A percentile compares a stretch with the other conserved stretches of the same genome.
phyloP scores from a whole-genome alignment of 1,139 yeast species.

The Debaryomyces fabryi region DNA sequence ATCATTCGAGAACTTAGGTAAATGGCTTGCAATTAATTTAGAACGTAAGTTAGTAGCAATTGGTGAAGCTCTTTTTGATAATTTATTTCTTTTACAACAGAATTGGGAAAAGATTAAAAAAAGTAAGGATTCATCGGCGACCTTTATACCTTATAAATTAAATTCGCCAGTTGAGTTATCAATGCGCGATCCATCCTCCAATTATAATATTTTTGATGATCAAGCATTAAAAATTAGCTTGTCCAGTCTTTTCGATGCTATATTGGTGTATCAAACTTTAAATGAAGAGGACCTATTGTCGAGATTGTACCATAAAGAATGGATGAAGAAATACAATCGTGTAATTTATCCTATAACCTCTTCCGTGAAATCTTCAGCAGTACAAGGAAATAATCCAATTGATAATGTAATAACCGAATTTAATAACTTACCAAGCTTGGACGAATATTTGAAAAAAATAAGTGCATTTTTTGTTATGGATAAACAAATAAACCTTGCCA shows the following conservation, averaged over 20 bases:
- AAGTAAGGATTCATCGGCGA: conserved; percentile 28
- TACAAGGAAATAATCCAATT: conserved; percentile 6
- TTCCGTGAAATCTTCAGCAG: conserved; percentile 24
- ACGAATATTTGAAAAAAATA: conserved; percentile 61
- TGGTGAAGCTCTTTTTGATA: conserved; percentile 61
- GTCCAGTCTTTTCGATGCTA: conserved; percentile 77
- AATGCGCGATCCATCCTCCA: conserved; percentile 56
- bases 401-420: conserved; percentile 20
- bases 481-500: conserved; percentile 59
- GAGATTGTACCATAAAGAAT: conserved; percentile 68
- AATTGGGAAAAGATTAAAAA: conserved; percentile 54
- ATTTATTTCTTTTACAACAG: conserved; percentile 55
- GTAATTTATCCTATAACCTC: conserved; percentile 66
- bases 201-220: conserved; percentile 51
- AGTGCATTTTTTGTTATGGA: conserved; percentile 81
- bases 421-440: conserved; percentile 32
- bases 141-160: conserved; percentile 63
- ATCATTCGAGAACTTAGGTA: conserved; percentile 70
- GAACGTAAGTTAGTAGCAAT: conserved; percentile 64
- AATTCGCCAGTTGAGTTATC: conserved; percentile 86
- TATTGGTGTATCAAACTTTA: conserved; percentile 77
- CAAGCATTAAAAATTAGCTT: conserved; percentile 54
- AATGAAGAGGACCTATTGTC: conserved; percentile 64
- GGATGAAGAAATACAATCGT: conserved; percentile 71
- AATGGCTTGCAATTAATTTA: conserved; percentile 66